Evolutionary conservation across 305 asterid genomes (phyloP), one percentile per base, ranked within the genome.

Genomic region (Solanum chacoense): DNA sequence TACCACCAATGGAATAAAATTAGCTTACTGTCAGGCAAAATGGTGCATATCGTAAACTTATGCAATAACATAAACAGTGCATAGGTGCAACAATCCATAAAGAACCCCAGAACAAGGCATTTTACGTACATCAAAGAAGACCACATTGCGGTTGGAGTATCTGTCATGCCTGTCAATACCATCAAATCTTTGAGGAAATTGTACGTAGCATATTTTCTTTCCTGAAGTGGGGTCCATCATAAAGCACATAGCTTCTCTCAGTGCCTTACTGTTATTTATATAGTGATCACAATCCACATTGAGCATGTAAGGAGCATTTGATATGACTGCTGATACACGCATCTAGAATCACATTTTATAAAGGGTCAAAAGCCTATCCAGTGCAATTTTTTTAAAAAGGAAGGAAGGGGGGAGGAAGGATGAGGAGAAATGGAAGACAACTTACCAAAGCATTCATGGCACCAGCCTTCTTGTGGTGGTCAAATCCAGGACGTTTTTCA

Each of bases 221-320:
- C 99, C 99, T 4, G 98, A 92, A 86, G 94, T 95, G 26, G 99
- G 99, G 90, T 97, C 99, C 99, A 97, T 97, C 98, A 97, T 93
- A 95, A 97, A 97, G 93, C 99, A 97, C 99, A 97, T 97, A 80
- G 98, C 94, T 94, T 97, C 99, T 87, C 98, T 93, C 22, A 97
- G 95, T 86, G 99, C 99, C 93, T 97, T 97, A 87, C 98, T 92
- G 95, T 97, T 97, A 78, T 97, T 97, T 91, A 97, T 94, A 81
- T 97, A 97, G 93, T 97, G 99, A 95, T 97, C 99, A 92, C 99
- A 97, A 93, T 97, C 99, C 45, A 97, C 99, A 90, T 97, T 97
- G 85, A 97, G 98, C 20, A 97, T 85, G 94, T 93, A 97, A 24
- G 99, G 98, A 36, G 98, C 98, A 85, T 97, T 97, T 42, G 99